Evolutionary conservation across 768 basidiomycete genomes (phyloP).

Genomic region (Kwoniella shandongensis): DNA sequence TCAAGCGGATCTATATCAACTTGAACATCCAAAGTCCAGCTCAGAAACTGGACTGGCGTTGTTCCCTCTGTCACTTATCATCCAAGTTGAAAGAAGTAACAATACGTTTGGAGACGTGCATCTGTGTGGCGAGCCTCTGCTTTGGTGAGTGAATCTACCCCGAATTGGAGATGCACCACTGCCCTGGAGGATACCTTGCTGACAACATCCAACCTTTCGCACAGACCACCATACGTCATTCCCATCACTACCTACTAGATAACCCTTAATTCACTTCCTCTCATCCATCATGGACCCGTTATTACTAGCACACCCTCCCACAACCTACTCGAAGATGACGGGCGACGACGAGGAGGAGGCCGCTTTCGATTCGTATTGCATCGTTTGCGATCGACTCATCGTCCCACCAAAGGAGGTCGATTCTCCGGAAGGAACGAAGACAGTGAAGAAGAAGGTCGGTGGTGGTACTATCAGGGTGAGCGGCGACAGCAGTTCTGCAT

Average conservation of each 20-base stretch:
- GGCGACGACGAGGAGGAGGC: constrained; percentile 25
- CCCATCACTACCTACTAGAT: too few relatives aligned
- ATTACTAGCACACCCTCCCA: constrained; percentile 18
- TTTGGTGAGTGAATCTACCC: too few relatives aligned
- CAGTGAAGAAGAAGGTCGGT: constrained; percentile 24
- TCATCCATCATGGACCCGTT: constrained; percentile 18
- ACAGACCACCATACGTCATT: not conserved
- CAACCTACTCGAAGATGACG: not conserved
- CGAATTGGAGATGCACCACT: not conserved
- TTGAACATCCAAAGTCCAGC: too few relatives aligned
- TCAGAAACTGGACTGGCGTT: too few relatives aligned
- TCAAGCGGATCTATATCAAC: too few relatives aligned
- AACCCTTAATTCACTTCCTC: not conserved
- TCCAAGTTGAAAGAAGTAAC: too few relatives aligned
- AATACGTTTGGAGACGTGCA: too few relatives aligned
- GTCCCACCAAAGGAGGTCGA: constrained; percentile 24
- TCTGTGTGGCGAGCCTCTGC: too few relatives aligned
- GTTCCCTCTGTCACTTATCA: too few relatives aligned
- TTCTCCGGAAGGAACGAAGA: constrained; percentile 6
- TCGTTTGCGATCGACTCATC: constrained; percentile 45
- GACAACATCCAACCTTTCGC: not conserved
- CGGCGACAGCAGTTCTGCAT: not conserved
- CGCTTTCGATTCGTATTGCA: constrained; percentile 42
- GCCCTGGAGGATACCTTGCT: not conserved
- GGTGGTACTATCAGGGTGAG: constrained; percentile 43